Conservation (phyloP, 2,329 filamentous ascomycete species). For the Cordyceps farinosa region DNA sequence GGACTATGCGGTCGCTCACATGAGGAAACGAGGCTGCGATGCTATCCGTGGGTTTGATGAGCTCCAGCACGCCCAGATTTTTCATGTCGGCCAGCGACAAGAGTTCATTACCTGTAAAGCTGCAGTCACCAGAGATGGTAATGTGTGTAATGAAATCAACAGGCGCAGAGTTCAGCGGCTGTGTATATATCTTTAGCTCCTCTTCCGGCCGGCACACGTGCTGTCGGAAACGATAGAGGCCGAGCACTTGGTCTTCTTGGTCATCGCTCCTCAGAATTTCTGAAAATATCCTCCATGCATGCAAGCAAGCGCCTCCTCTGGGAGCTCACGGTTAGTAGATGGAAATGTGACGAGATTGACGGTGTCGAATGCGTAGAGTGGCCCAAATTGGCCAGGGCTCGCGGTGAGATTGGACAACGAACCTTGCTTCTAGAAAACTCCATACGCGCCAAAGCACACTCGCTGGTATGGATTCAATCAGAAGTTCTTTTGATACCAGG, state of each 20-base stretch:
- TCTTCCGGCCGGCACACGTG: constrained; percentile 37
- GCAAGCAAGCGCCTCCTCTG: constrained; percentile 27
- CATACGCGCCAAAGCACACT: constrained; percentile 37
- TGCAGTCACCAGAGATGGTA: constrained; percentile 35
- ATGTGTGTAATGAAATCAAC: constrained; percentile 41
- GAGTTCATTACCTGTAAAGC: constrained; percentile 38
- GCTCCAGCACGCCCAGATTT: constrained; percentile 47
- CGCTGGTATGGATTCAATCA: constrained; percentile 32
- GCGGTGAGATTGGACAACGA: constrained; percentile 19
- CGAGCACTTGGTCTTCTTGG: constrained; percentile 33
- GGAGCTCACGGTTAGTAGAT: neutral
- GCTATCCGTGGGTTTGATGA: constrained; percentile 38
- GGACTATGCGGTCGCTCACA: constrained; percentile 44
- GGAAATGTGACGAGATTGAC: neutral
- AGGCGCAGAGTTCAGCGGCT: constrained; percentile 35
- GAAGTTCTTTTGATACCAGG: constrained; percentile 30
- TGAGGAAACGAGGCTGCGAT: constrained; percentile 29
- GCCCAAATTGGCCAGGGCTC: neutral
- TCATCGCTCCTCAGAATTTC: constrained; percentile 29
- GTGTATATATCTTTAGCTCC: constrained; percentile 34
- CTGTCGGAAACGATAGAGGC: constrained; percentile 37
- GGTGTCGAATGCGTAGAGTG: neutral
- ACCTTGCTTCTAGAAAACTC: constrained; percentile 40
- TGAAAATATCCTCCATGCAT: constrained; percentile 40
- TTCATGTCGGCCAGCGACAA: constrained; percentile 39